Evolutionary conservation across 306 rosid species (phyloP).

Genomic region (Cucurbita maxima): DNA sequence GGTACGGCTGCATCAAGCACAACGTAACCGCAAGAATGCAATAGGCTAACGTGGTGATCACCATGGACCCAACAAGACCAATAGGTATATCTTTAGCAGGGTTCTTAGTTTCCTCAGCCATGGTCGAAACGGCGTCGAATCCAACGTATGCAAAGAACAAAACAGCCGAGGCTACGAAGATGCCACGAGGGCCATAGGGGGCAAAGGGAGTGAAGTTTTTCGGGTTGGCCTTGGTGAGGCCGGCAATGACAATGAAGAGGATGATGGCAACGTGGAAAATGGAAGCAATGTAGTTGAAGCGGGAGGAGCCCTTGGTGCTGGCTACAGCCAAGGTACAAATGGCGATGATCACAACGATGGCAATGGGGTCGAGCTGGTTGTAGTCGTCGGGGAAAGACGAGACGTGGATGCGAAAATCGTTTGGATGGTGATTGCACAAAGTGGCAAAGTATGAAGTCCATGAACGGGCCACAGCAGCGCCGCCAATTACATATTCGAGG

Average conservation of each 20-base stretch:
- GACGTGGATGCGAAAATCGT: slow-evolving; percentile 42
- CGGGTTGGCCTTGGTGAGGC: slow-evolving; percentile 43
- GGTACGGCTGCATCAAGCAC: slow-evolving; percentile 49
- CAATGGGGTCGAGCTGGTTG: slow-evolving; percentile 53
- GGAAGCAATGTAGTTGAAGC: slow-evolving; percentile 63
- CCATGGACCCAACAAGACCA: slow-evolving; percentile 74
- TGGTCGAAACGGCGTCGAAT: slow-evolving; percentile 65
- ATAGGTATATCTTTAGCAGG: slow-evolving; percentile 70
- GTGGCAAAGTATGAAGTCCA: slow-evolving; percentile 88
- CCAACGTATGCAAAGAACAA: slow-evolving; percentile 79
- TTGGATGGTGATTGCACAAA: slow-evolving; percentile 33
- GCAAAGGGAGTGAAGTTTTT: slow-evolving; percentile 27
- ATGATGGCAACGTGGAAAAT: slow-evolving; percentile 40
- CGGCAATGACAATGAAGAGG: slow-evolving; percentile 56
- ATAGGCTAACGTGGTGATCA: slow-evolving; percentile 23
- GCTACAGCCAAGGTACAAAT: slow-evolving; percentile 38
- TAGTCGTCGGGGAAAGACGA: slow-evolving; percentile 5
- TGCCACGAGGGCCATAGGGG: slow-evolving; percentile 29
- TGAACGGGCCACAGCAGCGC: slow-evolving; percentile 68
- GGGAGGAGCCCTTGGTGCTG: slow-evolving; percentile 77
- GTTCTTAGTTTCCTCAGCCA: slow-evolving; percentile 85
- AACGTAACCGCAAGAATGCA: slow-evolving; percentile 53
- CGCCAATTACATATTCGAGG: slow-evolving; percentile 44
- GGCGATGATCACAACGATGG: slow-evolving; percentile 26
- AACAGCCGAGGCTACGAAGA: slow-evolving; percentile 55